Percentiles rank a stretch among this genome's conserved stretches.
These are phyloP conservation scores for Ramaria sp. DNA, from an alignment of 768 basidiomycete species.

Conservation along the genomic window DNA sequence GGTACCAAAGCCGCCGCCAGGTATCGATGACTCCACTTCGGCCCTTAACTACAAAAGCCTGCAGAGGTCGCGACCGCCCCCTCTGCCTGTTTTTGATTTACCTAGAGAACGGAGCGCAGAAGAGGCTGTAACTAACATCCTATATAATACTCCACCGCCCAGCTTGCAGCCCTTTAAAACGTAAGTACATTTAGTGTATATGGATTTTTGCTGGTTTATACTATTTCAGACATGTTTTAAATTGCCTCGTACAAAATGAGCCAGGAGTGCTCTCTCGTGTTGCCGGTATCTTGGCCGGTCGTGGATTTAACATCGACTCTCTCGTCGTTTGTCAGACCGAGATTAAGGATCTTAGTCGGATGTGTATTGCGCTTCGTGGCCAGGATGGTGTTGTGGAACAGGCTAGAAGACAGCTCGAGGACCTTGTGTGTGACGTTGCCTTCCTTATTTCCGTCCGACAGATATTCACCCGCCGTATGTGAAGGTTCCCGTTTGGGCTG, in stretches of 20 bases:
- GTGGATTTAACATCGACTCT: slow-evolving; percentile 98
- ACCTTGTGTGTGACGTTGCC: slow-evolving; percentile 54
- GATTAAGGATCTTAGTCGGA: slow-evolving; percentile 90
- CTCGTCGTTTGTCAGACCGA: slow-evolving; percentile 97
- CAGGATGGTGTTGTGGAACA: slow-evolving; percentile 99
- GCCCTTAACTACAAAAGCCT: slow-evolving; percentile 85
- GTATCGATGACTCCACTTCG: slow-evolving; percentile 89
- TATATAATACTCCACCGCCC: slow-evolving; percentile 92
- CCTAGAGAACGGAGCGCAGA: slow-evolving; percentile 79
- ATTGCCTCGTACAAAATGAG: slow-evolving; percentile 98
- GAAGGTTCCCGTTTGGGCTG: slow-evolving; percentile 98
- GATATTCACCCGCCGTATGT: not conserved
- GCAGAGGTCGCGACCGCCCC: slow-evolving; percentile 66
- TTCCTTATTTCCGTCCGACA: not conserved
- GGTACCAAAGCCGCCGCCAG: slow-evolving; percentile 56
- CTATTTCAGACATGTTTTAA: slow-evolving; percentile 72
- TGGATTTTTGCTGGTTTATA: slow-evolving; percentile 1
- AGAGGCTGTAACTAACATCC: slow-evolving; percentile 94
- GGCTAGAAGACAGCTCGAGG: slow-evolving; percentile 89
- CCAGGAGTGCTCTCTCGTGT: slow-evolving; percentile 98
- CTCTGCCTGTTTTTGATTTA: slow-evolving; percentile 77
- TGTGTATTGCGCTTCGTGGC: slow-evolving; percentile 95
- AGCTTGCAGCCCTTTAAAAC: slow-evolving; percentile 89
- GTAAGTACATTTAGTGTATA: slow-evolving; percentile 31
- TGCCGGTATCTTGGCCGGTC: slow-evolving; percentile 91